Evolutionary conservation across 2,329 filamentous ascomycete species (phyloP).

Genomic region (Arthrobotrys musiformis): DNA sequence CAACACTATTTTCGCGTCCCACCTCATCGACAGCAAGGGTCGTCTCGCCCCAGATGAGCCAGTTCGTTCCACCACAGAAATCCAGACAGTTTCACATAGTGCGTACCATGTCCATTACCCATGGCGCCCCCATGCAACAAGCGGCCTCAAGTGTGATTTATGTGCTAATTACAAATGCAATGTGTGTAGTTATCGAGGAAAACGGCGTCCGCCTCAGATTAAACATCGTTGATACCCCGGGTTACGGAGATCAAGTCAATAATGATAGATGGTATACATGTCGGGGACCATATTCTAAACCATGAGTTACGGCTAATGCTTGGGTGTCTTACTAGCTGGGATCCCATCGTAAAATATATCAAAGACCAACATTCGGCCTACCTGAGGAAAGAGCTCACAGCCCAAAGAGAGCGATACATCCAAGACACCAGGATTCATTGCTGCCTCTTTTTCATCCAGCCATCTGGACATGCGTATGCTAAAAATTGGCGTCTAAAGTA

Average conservation of each 20-base stretch:
- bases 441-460: constrained; percentile 99
- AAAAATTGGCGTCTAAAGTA: not conserved
- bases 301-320: not conserved
- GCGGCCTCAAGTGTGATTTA: not conserved
- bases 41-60: constrained; percentile 91
- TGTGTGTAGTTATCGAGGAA: constrained; percentile 82
- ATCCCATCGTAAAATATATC: constrained; percentile 99
- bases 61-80: constrained; percentile 95
- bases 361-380: constrained; percentile 99
- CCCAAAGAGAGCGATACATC: constrained; percentile 98
- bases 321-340: constrained; percentile 73
- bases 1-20: constrained; percentile 99
- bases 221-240: constrained; percentile 99
- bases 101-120: constrained; percentile 54
- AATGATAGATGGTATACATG: constrained; percentile 85
- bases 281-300: not conserved
- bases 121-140: too few relatives aligned
- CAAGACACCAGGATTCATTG: constrained; percentile 99
- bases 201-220: constrained; percentile 96
- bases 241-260: constrained; percentile 98
- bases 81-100: constrained; percentile 94
- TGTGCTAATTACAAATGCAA: not conserved
- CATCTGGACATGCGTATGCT: constrained; percentile 84
- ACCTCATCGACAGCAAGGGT: constrained; percentile 98
- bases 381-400: constrained; percentile 98